phyloP scores from a whole-genome alignment of 129 eudicot genomes.

The Chrysanthemum seticuspe region DNA sequence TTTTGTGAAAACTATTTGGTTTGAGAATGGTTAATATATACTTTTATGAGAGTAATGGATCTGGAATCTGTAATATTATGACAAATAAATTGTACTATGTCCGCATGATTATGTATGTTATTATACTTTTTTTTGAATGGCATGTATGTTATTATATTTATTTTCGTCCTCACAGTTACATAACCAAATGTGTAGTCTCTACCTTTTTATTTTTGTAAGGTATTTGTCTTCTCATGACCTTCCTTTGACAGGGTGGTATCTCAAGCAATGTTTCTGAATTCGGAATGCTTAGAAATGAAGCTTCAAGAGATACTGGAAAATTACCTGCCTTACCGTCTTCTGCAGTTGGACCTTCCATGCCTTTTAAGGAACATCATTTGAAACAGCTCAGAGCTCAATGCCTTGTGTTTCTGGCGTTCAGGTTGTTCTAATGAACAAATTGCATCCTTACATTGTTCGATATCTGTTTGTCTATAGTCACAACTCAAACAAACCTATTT shows the following conservation, averaged over 20 bases:
- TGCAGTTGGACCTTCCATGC: slow-evolving; percentile 42
- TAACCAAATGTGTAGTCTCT: background rate
- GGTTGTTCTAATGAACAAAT: slow-evolving; percentile 39
- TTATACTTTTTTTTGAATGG: background rate
- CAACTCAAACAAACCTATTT: slow-evolving; percentile 14
- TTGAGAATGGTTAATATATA: too few species aligned
- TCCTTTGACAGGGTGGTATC: slow-evolving; percentile 49
- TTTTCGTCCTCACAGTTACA: background rate
- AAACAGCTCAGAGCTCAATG: slow-evolving; percentile 99
- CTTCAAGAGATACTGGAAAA: slow-evolving; percentile 73
- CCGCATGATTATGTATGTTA: background rate
- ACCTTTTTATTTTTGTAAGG: slow-evolving; percentile 1
- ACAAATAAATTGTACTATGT: too few species aligned
- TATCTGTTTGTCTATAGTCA: slow-evolving; percentile 7
- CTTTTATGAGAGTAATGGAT: too few species aligned
- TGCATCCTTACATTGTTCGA: slow-evolving; percentile 3
- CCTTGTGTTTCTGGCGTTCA: slow-evolving; percentile 90
- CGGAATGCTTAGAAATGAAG: slow-evolving; percentile 47
- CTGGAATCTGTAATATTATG: too few species aligned
- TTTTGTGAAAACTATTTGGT: too few species aligned
- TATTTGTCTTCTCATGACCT: slow-evolving; percentile 15
- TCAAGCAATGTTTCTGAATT: slow-evolving; percentile 47
- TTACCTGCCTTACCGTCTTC: slow-evolving; percentile 48
- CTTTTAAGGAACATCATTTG: slow-evolving; percentile 90
- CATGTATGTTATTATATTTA: background rate